Percentiles rank a stretch among this genome's conserved stretches.
phyloP scores from a whole-genome alignment of 257 asterid species.

The Primulina tabacum region DNA sequence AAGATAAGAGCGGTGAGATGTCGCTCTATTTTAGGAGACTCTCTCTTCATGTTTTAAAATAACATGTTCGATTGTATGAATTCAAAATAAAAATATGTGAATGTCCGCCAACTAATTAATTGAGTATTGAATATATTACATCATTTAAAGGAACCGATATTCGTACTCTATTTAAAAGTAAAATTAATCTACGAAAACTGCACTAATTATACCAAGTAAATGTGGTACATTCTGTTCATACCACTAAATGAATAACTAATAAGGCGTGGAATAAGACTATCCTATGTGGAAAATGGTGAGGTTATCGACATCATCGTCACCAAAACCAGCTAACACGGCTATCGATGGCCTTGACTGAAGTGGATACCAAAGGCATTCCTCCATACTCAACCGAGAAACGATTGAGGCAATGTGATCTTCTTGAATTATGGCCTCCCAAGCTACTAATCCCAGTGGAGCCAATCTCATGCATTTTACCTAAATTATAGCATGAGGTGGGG shows the following conservation, averaged over 20 bases:
- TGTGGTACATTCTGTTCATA: constrained; percentile 22
- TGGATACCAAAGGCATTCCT: constrained; percentile 65
- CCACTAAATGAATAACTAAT: constrained; percentile 20
- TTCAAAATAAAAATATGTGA: too few relatives aligned
- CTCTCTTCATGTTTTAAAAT: too few relatives aligned
- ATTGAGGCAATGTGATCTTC: constrained; percentile 63
- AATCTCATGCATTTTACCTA: constrained; percentile 71
- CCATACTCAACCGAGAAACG: constrained; percentile 52
- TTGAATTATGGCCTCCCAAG: constrained; percentile 79
- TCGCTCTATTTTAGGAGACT: too few relatives aligned
- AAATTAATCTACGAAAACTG: not conserved
- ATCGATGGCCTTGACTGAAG: constrained; percentile 73
- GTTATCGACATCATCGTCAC: constrained; percentile 37
- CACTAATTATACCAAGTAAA: constrained; percentile 11
- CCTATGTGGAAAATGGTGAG: constrained; percentile 22
- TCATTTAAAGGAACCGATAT: not conserved
- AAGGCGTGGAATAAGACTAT: constrained; percentile 10
- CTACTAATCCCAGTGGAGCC: constrained; percentile 86
- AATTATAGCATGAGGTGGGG: constrained; percentile 25
- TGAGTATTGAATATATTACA: too few relatives aligned
- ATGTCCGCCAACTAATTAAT: too few relatives aligned
- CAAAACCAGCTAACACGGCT: constrained; percentile 72
- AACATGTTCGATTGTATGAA: too few relatives aligned
- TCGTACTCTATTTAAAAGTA: not conserved
- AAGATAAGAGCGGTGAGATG: too few relatives aligned